Conservation (phyloP, 495 filamentous ascomycete genomes). For the Cudoniella acicularis region DNA sequence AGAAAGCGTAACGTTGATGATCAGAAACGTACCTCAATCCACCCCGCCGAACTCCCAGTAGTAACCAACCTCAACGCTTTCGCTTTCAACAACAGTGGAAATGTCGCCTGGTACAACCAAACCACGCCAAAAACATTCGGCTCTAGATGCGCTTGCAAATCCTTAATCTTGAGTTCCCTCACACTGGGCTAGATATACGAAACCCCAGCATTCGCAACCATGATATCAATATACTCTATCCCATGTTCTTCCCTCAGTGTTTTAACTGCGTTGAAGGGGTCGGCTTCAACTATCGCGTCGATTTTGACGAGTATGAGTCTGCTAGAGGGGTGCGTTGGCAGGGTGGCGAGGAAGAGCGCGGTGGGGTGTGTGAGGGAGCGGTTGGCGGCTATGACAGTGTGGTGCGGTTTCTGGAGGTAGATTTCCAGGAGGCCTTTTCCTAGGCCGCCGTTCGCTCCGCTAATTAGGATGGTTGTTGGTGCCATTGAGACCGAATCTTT, state of each 20-base stretch:
- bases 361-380: slow-evolving; percentile 32
- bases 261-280: slow-evolving; percentile 26
- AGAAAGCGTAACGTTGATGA: slow-evolving; percentile 3
- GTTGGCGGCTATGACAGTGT: slow-evolving; percentile 43
- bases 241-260: slow-evolving; percentile 27
- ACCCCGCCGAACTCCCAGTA: slow-evolving; percentile 31
- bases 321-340: slow-evolving; percentile 32
- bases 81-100: slow-evolving; percentile 27
- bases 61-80: slow-evolving; percentile 33
- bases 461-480: background rate
- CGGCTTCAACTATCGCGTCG: slow-evolving; percentile 34
- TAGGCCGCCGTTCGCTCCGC: slow-evolving; percentile 26
- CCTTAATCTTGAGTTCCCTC: slow-evolving; percentile 26
- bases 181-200: slow-evolving; percentile 28
- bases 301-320: slow-evolving; percentile 31
- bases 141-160: slow-evolving; percentile 29
- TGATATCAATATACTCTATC: slow-evolving; percentile 40
- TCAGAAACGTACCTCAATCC: slow-evolving; percentile 21
- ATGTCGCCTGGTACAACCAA: slow-evolving; percentile 31
- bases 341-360: slow-evolving; percentile 18
- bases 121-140: slow-evolving; percentile 27
- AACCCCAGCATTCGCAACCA: slow-evolving; percentile 47
- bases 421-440: slow-evolving; percentile 36
- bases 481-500: no score
- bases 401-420: slow-evolving; percentile 40